These are phyloP conservation scores for Lupinus albus DNA, from an alignment of 306 rosid species.

Conservation along the genomic window DNA sequence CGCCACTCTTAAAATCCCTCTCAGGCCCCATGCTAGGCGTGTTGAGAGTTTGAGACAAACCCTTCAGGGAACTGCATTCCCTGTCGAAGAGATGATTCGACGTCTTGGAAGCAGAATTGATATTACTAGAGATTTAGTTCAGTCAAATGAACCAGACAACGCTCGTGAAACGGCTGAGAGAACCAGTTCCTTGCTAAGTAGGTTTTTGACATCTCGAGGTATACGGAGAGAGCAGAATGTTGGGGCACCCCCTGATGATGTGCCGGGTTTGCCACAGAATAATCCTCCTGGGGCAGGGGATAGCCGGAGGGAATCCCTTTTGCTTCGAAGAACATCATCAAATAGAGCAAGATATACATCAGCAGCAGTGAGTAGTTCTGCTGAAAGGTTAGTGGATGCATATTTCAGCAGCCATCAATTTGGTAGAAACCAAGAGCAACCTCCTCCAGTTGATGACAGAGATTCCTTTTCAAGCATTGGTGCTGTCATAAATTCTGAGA, in stretches of 20 bases:
- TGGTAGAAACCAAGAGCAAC: constrained; percentile 66
- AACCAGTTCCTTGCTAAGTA: constrained; percentile 60
- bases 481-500: constrained; percentile 86
- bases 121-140: constrained; percentile 58
- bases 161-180: constrained; percentile 62
- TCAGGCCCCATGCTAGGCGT: constrained; percentile 79
- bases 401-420: constrained; percentile 57
- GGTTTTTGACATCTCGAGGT: constrained; percentile 79
- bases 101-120: constrained; percentile 83
- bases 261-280: constrained; percentile 57
- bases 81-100: constrained; percentile 88
- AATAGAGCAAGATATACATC: constrained; percentile 58
- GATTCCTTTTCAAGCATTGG: constrained; percentile 92
- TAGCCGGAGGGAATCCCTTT: constrained; percentile 52
- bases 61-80: constrained; percentile 68
- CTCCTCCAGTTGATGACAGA: constrained; percentile 80
- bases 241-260: constrained; percentile 56
- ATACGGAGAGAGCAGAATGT: constrained; percentile 71
- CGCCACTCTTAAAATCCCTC: constrained; percentile 69
- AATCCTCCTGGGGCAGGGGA: constrained; percentile 57
- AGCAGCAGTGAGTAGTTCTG: constrained; percentile 57
- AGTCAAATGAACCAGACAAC: constrained; percentile 55
- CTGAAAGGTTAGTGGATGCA: constrained; percentile 72
- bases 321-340: constrained; percentile 65
- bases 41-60: constrained; percentile 93